These are phyloP conservation scores for Vanilla planifolia DNA, from an alignment of 106 monocot species.

Conservation along the genomic window DNA sequence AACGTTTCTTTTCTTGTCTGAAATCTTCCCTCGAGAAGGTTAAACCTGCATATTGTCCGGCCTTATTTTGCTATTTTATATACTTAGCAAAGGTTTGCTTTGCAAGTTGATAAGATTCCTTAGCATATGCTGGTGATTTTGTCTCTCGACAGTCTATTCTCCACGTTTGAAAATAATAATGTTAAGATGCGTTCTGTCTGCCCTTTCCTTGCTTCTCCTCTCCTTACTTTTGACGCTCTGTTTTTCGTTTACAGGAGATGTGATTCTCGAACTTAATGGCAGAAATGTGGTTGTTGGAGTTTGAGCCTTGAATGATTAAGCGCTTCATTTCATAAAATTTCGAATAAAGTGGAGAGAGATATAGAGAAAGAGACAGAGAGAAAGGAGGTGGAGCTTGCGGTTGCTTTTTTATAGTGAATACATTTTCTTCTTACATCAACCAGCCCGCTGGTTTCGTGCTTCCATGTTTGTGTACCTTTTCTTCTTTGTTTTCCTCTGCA, in stretches of 20 bases:
- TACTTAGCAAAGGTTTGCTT: conserved; percentile 13
- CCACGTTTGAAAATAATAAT: conserved; percentile 1
- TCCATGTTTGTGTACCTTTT: background rate
- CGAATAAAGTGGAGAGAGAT: conserved; percentile 8
- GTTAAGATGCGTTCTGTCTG: conserved; percentile 62
- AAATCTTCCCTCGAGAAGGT: background rate
- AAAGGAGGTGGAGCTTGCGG: conserved; percentile 31
- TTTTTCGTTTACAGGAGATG: conserved; percentile 33
- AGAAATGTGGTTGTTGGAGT: conserved; percentile 26
- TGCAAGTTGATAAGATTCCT: conserved; percentile 47
- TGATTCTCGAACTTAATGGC: conserved; percentile 1
- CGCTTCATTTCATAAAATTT: conserved; percentile 13
- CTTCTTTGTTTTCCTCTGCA: background rate
- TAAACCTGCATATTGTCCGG: background rate
- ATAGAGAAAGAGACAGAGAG: background rate
- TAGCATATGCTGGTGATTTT: conserved; percentile 15
- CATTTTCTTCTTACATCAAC: background rate
- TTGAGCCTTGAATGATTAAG: conserved; percentile 19
- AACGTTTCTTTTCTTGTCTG: background rate
- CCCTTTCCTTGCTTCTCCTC: conserved; percentile 16
- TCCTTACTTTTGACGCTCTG: conserved; percentile 18
- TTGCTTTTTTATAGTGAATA: conserved; percentile 18
- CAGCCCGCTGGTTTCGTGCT: background rate
- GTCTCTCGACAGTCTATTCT: conserved; percentile 14
- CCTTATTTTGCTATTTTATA: background rate